Conservation (phyloP, 805 yeast genomes). For the Hanseniaspora pseudoguilliermondii region DNA sequence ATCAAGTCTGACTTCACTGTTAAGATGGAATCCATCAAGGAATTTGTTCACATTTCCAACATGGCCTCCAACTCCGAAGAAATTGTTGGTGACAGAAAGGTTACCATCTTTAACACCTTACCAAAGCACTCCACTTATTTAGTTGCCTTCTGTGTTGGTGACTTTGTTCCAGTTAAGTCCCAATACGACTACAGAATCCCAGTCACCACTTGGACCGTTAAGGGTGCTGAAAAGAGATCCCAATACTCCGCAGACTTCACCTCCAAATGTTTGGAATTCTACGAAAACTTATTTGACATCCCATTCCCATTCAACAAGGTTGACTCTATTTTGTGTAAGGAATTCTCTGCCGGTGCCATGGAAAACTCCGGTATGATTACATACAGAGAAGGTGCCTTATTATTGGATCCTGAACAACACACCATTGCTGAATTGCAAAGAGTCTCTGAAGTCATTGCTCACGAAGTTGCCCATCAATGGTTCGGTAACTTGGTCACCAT, state of each 20-base stretch:
- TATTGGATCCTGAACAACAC: slow-evolving; percentile 60
- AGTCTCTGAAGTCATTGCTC: slow-evolving; percentile 77
- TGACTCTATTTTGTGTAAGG: slow-evolving; percentile 74
- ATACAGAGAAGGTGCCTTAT: slow-evolving; percentile 61
- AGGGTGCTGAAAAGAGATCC: slow-evolving; percentile 62
- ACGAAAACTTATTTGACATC: slow-evolving; percentile 59
- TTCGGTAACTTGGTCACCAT: slow-evolving; percentile 80
- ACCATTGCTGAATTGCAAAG: slow-evolving; percentile 52
- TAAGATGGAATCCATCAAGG: slow-evolving; percentile 42
- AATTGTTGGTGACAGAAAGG: slow-evolving; percentile 32
- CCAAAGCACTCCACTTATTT: slow-evolving; percentile 77
- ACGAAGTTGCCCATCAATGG: slow-evolving; percentile 88
- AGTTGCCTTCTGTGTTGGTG: slow-evolving; percentile 74
- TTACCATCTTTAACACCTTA: slow-evolving; percentile 55
- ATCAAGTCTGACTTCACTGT: slow-evolving; percentile 62
- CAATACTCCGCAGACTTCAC: slow-evolving; percentile 62
- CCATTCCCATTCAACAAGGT: slow-evolving; percentile 69
- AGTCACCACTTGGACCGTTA: slow-evolving; percentile 68
- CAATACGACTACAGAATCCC: slow-evolving; percentile 60
- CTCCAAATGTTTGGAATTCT: slow-evolving; percentile 60
- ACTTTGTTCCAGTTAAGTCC: slow-evolving; percentile 30
- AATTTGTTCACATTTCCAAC: slow-evolving; percentile 51
- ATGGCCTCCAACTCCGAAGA: slow-evolving; percentile 47
- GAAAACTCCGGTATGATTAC: slow-evolving; percentile 77
- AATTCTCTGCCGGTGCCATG: slow-evolving; percentile 81